Conservation (phyloP, 192 early-diverging fungal species). For the Podila horticola region DNA sequence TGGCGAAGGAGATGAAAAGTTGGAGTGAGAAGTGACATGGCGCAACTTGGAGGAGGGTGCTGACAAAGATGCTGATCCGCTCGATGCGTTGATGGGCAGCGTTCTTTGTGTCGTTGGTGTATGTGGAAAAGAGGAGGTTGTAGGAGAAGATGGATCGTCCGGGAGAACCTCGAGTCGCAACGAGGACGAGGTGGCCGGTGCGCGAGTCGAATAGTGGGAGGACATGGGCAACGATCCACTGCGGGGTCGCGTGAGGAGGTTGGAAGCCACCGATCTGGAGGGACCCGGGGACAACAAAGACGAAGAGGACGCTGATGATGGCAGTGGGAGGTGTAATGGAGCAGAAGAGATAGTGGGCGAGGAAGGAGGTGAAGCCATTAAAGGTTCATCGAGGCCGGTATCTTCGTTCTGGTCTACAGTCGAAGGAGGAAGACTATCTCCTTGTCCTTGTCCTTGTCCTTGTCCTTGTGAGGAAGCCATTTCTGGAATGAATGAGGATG, state of each 20-base stretch:
- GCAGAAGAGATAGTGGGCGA: slow-evolving; percentile 3
- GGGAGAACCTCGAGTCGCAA: slow-evolving; percentile 36
- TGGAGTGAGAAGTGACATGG: slow-evolving; percentile 44
- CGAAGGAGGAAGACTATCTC: too few species aligned
- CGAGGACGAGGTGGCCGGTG: slow-evolving; percentile 20
- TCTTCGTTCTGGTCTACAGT: background rate
- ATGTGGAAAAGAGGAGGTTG: slow-evolving; percentile 4
- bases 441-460: too few species aligned
- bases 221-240: slow-evolving; percentile 47
- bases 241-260: slow-evolving; percentile 34
- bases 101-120: slow-evolving; percentile 12
- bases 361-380: background rate
- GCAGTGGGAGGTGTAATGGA: background rate
- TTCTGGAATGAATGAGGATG: background rate
- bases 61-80: slow-evolving; percentile 20
- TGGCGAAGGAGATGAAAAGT: slow-evolving; percentile 16
- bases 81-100: slow-evolving; percentile 5
- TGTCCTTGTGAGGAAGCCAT: too few species aligned
- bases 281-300: slow-evolving; percentile 9
- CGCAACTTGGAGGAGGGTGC: slow-evolving; percentile 34
- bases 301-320: slow-evolving; percentile 1
- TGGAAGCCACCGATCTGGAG: slow-evolving; percentile 12
- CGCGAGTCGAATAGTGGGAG: slow-evolving; percentile 5
- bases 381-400: background rate
- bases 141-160: slow-evolving; percentile 7